phyloP scores from a whole-genome alignment of 495 filamentous ascomycete genomes.

The Opeltia flavorubescens region DNA sequence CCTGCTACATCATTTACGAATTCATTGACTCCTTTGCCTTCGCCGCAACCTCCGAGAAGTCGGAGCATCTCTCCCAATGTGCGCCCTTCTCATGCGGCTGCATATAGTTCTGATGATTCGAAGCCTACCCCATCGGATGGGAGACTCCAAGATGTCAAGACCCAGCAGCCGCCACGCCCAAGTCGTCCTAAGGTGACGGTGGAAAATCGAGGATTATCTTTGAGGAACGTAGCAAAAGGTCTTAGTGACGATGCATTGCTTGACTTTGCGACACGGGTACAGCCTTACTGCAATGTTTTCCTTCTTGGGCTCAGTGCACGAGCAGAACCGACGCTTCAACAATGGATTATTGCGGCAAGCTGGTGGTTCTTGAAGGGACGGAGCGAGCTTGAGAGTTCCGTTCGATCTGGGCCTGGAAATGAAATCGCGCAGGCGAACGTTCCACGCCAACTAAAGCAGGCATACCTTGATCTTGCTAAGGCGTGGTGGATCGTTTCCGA shows the following conservation, averaged over 20 bases:
- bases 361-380: slow-evolving; percentile 88
- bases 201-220: slow-evolving; percentile 3
- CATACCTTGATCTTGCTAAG: slow-evolving; percentile 69
- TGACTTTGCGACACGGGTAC: slow-evolving; percentile 51
- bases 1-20: background rate
- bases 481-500: slow-evolving; percentile 65
- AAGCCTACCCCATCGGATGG: background rate
- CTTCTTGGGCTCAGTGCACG: slow-evolving; percentile 50
- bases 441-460: slow-evolving; percentile 30
- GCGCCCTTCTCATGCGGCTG: background rate
- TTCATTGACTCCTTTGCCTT: background rate
- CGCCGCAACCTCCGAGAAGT: background rate
- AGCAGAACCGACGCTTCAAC: slow-evolving; percentile 40
- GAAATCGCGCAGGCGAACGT: background rate
- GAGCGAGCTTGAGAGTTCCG: slow-evolving; percentile 52
- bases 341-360: slow-evolving; percentile 54
- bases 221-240: slow-evolving; percentile 17
- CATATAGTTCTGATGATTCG: background rate
- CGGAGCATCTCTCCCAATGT: background rate
- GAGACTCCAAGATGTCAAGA: background rate
- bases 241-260: slow-evolving; percentile 49
- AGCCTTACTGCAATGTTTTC: slow-evolving; percentile 54
- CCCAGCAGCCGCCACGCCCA: background rate
- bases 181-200: background rate
- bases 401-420: slow-evolving; percentile 30